Evolutionary conservation across 768 basidiomycete species (phyloP), one percentile per base, ranked within the genome.

Genomic region (Polyporus arcularius): DNA sequence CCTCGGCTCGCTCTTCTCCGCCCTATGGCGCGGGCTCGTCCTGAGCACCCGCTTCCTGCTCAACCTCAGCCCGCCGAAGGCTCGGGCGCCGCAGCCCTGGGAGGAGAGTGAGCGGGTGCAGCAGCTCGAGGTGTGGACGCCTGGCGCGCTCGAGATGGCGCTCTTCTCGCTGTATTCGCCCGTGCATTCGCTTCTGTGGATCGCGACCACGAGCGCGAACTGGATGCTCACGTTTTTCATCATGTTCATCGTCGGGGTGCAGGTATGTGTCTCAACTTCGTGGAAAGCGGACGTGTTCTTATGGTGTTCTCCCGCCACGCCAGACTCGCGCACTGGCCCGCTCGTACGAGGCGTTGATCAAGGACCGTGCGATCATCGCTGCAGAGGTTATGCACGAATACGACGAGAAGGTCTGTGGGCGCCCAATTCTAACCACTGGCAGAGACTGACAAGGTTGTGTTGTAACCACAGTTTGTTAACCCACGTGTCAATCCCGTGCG

Each of bases 381-480:
- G 82, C 88, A 3, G 92, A 94, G 70, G 89, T 93, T 16, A 80
- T 94, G 81, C 83, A 85, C 67, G 92, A 94, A 73, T 94, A 94
- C 67, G 89, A 94, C 62, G 78, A 85, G 71, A 85, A 83, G 74
- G 92, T 92, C 64, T 41, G 85, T 79, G 2, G 4, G 16, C 9
- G 6, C 28, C 9, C 7, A 12, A 2, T 18, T 11, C 6, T 41
- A 32, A 1, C 26, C 14, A 16, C 4, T 18, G 4, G 42, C 49
- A 56, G 21, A 61, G 38, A 4, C 26, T 53, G n/a, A 57, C 32
- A 26, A 26, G 21, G 21, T 39, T 6, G 35, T 11, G 35, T 35
- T 35, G 7, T 35, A 35, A 35, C 35, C 35, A 12, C 53, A 94
- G 91, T 94, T 92, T 70, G 92, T 94, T 3, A 84, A 89, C 66